Conservation (phyloP, 352 stramenopile genomes). For the Pythium aphanidermatum region DNA sequence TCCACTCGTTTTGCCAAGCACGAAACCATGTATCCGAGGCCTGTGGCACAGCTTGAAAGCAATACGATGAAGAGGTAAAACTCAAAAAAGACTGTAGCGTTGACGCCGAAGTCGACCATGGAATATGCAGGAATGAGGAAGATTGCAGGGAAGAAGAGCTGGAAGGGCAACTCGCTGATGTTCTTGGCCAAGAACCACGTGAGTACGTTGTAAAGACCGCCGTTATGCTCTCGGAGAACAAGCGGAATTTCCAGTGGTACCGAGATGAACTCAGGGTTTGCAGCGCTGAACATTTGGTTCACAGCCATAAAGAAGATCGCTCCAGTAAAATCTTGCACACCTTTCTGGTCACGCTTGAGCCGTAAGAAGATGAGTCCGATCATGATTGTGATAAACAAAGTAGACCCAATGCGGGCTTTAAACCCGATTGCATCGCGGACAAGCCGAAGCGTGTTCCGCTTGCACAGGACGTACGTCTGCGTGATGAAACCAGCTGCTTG, state of each 20-base stretch:
- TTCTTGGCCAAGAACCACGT: constrained; percentile 33
- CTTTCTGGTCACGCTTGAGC: constrained; percentile 39
- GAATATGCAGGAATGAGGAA: constrained; percentile 27
- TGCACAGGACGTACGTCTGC: constrained; percentile 15
- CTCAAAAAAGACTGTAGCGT: constrained; percentile 27
- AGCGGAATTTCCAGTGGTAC: constrained; percentile 28
- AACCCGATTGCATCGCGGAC: constrained; percentile 28
- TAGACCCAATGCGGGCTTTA: constrained; percentile 24
- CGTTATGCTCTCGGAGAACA: constrained; percentile 27
- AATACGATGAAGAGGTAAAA: constrained; percentile 32
- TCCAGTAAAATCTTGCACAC: constrained; percentile 47
- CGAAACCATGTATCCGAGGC: constrained; percentile 33
- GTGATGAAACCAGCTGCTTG: constrained; percentile 12
- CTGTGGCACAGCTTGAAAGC: constrained; percentile 18
- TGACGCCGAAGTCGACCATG: constrained; percentile 27
- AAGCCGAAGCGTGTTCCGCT: constrained; percentile 23
- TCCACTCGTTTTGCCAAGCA: constrained; percentile 25
- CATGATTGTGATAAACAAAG: constrained; percentile 30
- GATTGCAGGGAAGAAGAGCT: constrained; percentile 24
- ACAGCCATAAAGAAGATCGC: constrained; percentile 35
- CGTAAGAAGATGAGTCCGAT: constrained; percentile 26
- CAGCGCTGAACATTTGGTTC: constrained; percentile 19
- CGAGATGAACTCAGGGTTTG: constrained; percentile 27
- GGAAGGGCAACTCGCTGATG: constrained; percentile 24
- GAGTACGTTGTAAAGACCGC: constrained; percentile 21